Base-by-base conservation (phyloP, 1,139 yeast genomes). In the Nakaseomyces bracarensis region DNA sequence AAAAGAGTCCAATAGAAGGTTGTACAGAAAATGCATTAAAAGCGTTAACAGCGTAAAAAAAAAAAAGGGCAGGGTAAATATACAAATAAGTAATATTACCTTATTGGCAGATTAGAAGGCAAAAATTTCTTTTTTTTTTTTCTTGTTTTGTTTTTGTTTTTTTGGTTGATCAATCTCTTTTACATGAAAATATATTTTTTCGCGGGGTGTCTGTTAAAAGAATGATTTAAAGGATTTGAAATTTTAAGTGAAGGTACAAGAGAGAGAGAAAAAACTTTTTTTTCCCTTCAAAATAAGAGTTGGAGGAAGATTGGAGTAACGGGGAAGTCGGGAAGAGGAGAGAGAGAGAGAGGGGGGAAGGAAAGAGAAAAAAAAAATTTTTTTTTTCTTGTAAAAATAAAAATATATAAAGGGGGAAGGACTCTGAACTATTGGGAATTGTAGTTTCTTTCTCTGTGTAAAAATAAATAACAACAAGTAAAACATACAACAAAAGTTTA, bases 181-280 rank as follows among this genome's bases (percentile, higher is more conserved):
- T n/a, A 11, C 5, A 14, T 15, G 18, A 30, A 30, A 30, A 30
- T 30, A 30, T 30, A 30, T 8, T 30, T 18, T 30, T 30, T 30
- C 34, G 34, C 34, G 34, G 34, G 34, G 34, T 18, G 34, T 8
- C 14, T 14, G n/a, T 30, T 10, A 30, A 30, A 30, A 19, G 34
- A 30, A 30, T 30, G 34, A 30, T 30, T 30, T 30, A 30, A 30
- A 30, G 34, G 34, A 30, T 30, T 30, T 30, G 30, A 30, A 30
- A 30, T 30, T 30, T 30, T 30, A 30, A 30, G 34, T 30, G 34
- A 30, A 30, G 34, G 34, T 18, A 30, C 34, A 30, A 30, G 34
- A 30, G 34, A 30, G 34, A 30, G 11, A 13, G 14, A 27, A 27
- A 18, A 30, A 19, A 30, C 2, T 30, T 30, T 30, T 30, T 30